phyloP scores from a whole-genome alignment of 2,329 filamentous ascomycete genomes.

The Aureobasidium sp. region DNA sequence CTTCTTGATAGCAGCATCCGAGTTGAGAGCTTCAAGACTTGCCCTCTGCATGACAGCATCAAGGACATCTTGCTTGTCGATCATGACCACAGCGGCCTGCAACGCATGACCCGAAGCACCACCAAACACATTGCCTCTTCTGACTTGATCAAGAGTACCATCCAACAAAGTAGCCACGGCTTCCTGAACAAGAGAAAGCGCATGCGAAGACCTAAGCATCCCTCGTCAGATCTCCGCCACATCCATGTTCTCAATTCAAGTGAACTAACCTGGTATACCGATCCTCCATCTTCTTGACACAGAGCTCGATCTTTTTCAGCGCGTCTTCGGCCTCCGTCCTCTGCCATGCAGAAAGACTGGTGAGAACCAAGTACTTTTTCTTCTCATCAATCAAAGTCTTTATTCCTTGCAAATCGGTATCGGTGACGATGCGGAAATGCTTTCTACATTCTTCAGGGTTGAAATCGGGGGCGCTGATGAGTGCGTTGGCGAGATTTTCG shows the following conservation, averaged over 20 bases:
- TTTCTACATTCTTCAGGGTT: not conserved
- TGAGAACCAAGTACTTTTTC: not conserved
- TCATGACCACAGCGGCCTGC: not conserved
- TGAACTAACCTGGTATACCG: not conserved
- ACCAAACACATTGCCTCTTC: not conserved
- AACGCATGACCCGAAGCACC: not conserved
- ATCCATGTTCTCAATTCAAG: too few species aligned
- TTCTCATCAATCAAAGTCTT: slow-evolving; percentile 1
- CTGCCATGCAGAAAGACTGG: not conserved
- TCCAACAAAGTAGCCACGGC: not conserved
- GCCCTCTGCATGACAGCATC: slow-evolving; percentile 1
- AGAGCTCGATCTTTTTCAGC: not conserved
- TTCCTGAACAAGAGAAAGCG: not conserved
- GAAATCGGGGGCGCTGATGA: not conserved
- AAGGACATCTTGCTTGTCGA: not conserved
- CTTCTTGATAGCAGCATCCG: not conserved
- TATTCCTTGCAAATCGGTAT: slow-evolving; percentile 1
- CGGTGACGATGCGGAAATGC: slow-evolving; percentile 1
- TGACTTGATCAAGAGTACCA: not conserved
- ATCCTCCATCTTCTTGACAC: not conserved
- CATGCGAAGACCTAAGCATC: not conserved
- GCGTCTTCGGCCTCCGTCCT: not conserved
- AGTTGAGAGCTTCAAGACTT: not conserved
- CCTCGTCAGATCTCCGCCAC: not conserved
- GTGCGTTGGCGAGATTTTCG: not conserved